phyloP scores from a whole-genome alignment of 2,329 filamentous ascomycete genomes.

The Trichophyton rubrum region DNA sequence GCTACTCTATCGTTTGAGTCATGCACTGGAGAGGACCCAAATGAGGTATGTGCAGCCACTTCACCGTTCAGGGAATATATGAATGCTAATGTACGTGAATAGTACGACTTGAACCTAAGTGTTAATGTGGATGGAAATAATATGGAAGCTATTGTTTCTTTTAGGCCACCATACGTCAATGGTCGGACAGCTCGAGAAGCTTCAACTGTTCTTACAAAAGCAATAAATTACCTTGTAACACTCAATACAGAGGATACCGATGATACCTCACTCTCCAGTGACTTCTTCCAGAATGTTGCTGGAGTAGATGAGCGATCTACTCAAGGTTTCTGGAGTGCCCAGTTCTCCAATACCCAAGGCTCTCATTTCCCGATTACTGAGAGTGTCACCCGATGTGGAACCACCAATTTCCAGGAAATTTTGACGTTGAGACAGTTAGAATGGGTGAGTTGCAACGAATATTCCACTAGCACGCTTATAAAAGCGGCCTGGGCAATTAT shows the following conservation, averaged over 20 bases:
- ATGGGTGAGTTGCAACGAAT: not conserved
- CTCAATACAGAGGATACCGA: not conserved
- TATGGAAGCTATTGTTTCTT: not conserved
- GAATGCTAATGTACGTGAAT: not conserved
- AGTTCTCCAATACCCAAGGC: not conserved
- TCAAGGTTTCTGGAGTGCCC: not conserved
- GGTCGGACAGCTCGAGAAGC: not conserved
- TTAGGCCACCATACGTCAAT: not conserved
- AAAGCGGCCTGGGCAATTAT: constrained; percentile 10
- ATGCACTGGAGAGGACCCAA: not conserved
- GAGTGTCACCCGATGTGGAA: not conserved
- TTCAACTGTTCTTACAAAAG: not conserved
- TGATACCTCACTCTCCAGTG: not conserved
- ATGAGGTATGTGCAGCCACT: not conserved
- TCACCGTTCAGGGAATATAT: not conserved
- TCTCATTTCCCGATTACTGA: not conserved
- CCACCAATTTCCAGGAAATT: not conserved
- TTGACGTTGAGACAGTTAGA: not conserved
- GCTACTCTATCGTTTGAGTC: not conserved
- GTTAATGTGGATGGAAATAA: not conserved
- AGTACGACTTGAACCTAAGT: constrained; percentile 1
- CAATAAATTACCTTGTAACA: not conserved
- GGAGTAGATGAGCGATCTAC: not conserved
- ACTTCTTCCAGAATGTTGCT: not conserved
- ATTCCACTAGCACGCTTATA: not conserved